Evolutionary conservation across 1,139 yeast species (phyloP), one percentile per base, ranked within the genome.

Genomic region (Suhomyces atakaporum): DNA sequence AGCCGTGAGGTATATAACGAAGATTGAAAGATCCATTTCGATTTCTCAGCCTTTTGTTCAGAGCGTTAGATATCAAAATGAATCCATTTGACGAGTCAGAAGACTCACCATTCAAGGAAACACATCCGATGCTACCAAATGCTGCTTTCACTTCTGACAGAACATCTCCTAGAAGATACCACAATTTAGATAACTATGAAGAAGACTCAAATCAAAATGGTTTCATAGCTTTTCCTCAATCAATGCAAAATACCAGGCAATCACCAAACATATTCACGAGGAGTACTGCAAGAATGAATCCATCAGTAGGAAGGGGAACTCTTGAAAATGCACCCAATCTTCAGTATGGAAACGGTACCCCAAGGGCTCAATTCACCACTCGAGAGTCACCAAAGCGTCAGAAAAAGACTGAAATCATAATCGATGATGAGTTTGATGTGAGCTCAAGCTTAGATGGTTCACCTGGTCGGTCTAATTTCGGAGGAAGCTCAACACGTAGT

Each of bases 301-400:
- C 85, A 52, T 49, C 39, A 5, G 13, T 43, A 7, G 37, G 41
- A 4, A 35, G 43, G 25, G 36, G 38, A 16, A 50, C 43, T 2
- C 42, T 60, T 24, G 54, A 50, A 14, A 50, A 47, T 20, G 54
- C 66, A 6, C 68, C 68, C 2, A 51, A 53, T 30, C 54, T 62
- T 29, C 47, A 44, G 36, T 56, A 38, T 37, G 49, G 47, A 14
- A 38, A 38, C 22, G 44, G 40, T 3, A 76, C 83, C 3, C 71
- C 80, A 3, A 60, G 83, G 47, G 73, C 79, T 7, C 73, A 73
- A 36, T 81, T 70, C 48, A 79, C 88, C 1, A 64, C 75, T 16
- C 63, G 74, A 46, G 89, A 82, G 50, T 82, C 89, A 0, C 92
- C 92, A 22, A 74, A 69, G 40, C 75, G 87, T 53, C 70, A 70